A percentile compares a stretch with the other conserved stretches of the same genome.
Conservation (phyloP, 1,284 basidiomycete species). For the Grifola frondosa region DNA sequence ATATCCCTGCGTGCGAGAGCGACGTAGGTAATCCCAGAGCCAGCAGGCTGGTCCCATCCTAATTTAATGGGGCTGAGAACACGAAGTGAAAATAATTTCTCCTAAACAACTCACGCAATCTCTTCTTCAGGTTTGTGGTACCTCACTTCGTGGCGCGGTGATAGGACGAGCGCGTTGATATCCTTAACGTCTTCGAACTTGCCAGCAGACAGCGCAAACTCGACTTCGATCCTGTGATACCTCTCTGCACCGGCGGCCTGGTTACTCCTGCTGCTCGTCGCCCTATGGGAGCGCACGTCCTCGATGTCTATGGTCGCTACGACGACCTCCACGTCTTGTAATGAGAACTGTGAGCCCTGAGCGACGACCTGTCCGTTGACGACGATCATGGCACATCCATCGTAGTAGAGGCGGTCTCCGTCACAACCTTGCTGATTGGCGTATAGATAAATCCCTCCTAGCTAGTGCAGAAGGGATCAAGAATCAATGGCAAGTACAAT, state of each 20-base stretch:
- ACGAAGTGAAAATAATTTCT: background rate
- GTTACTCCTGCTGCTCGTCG: slow-evolving; percentile 81
- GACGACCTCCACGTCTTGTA: slow-evolving; percentile 94
- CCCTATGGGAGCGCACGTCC: slow-evolving; percentile 87
- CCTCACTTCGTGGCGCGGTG: slow-evolving; percentile 54
- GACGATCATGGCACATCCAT: slow-evolving; percentile 95
- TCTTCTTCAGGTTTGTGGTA: slow-evolving; percentile 95
- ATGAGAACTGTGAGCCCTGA: slow-evolving; percentile 95
- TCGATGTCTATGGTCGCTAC: slow-evolving; percentile 95
- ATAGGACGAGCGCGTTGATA: slow-evolving; percentile 32
- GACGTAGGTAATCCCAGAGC: slow-evolving; percentile 98
- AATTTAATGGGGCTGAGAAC: too few relatives aligned
- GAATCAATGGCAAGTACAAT: background rate
- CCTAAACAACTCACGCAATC: slow-evolving; percentile 75
- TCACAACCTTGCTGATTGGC: slow-evolving; percentile 99
- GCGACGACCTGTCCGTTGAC: slow-evolving; percentile 92
- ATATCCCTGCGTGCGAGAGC: slow-evolving; percentile 93
- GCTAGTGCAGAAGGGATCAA: slow-evolving; percentile 42
- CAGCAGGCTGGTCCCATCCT: slow-evolving; percentile 97
- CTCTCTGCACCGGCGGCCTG: slow-evolving; percentile 78
- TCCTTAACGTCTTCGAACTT: slow-evolving; percentile 64
- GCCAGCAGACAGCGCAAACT: slow-evolving; percentile 73
- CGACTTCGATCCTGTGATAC: slow-evolving; percentile 79
- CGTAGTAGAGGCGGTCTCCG: slow-evolving; percentile 96
- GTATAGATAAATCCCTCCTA: slow-evolving; percentile 96